Evolutionary conservation across 164 flowering plant species (phyloP).

Genomic region (Saururus chinensis): DNA sequence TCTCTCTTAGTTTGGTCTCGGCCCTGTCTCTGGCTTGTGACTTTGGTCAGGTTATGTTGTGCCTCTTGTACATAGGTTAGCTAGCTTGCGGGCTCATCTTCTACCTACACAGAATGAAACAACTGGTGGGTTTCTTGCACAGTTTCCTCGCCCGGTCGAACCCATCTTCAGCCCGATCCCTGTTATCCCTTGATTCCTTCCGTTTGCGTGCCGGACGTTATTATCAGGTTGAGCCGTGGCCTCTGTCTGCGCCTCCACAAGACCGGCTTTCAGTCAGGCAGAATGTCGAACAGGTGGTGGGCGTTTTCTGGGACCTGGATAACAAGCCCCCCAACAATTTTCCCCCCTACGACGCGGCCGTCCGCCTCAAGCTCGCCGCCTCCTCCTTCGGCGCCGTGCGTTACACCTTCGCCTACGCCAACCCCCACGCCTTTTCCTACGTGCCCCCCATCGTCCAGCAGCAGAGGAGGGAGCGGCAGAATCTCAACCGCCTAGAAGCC

Average conservation of each 20-base stretch:
- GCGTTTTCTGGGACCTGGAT: constrained; percentile 88
- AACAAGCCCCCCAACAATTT: constrained; percentile 70
- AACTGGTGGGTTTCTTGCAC: no score
- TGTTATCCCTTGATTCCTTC: no score
- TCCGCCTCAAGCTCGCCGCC: constrained; percentile 44
- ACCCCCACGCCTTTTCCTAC: constrained; percentile 46
- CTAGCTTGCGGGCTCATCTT: no score
- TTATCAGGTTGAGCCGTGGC: neutral
- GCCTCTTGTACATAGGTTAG: no score
- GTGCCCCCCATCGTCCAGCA: constrained; percentile 45
- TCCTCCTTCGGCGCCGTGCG: constrained; percentile 49
- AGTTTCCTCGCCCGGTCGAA: no score
- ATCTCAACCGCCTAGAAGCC: constrained; percentile 42
- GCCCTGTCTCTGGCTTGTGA: no score
- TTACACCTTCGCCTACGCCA: constrained; percentile 69
- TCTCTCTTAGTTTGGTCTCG: no score
- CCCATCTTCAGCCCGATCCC: no score
- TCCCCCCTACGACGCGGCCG: constrained; percentile 64
- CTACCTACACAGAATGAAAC: no score
- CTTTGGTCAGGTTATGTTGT: no score
- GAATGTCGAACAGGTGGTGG: constrained; percentile 27
- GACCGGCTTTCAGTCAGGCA: neutral
- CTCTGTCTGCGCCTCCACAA: neutral
- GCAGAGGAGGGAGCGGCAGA: constrained; percentile 41
- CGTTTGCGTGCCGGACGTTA: no score